phyloP scores from a whole-genome alignment of 495 filamentous ascomycete species.

The Recurvomyces mirabilis region DNA sequence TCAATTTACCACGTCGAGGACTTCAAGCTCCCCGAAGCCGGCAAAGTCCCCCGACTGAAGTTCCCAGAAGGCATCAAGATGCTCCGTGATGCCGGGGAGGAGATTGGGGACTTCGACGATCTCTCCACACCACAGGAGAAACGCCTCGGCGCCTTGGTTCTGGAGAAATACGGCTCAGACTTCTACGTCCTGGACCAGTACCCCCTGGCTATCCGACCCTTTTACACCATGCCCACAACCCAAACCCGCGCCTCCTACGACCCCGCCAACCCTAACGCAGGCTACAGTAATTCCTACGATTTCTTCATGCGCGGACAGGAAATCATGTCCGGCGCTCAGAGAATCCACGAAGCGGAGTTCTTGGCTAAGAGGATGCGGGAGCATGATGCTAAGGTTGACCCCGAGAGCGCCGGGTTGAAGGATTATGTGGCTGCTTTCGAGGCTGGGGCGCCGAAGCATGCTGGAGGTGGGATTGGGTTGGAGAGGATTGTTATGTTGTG shows the following conservation, averaged over 20 bases:
- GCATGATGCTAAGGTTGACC: slow-evolving; percentile 58
- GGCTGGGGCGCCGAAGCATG: slow-evolving; percentile 69
- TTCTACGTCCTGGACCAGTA: slow-evolving; percentile 91
- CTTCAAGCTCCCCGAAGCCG: slow-evolving; percentile 44
- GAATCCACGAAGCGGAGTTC: slow-evolving; percentile 62
- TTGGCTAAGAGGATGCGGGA: slow-evolving; percentile 55
- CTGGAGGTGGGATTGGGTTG: slow-evolving; percentile 75
- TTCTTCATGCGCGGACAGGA: slow-evolving; percentile 92
- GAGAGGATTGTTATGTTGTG: slow-evolving; percentile 86
- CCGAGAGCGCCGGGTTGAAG: slow-evolving; percentile 60
- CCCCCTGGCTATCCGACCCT: slow-evolving; percentile 72
- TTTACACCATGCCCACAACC: slow-evolving; percentile 78
- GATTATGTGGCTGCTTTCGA: slow-evolving; percentile 77
- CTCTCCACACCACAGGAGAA: slow-evolving; percentile 80
- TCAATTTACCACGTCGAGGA: slow-evolving; percentile 33
- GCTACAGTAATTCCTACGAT: slow-evolving; percentile 74
- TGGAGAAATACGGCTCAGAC: slow-evolving; percentile 74
- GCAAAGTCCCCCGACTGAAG: slow-evolving; percentile 69
- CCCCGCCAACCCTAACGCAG: slow-evolving; percentile 58
- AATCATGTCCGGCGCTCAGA: slow-evolving; percentile 79
- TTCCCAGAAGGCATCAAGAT: slow-evolving; percentile 78
- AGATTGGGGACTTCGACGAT: slow-evolving; percentile 60
- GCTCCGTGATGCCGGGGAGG: slow-evolving; percentile 66
- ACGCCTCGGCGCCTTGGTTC: slow-evolving; percentile 73
- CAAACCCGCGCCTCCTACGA: slow-evolving; percentile 43